Evolutionary conservation across 169 alveolate species (phyloP).

Genomic region (Besnoitia besnoiti): DNA sequence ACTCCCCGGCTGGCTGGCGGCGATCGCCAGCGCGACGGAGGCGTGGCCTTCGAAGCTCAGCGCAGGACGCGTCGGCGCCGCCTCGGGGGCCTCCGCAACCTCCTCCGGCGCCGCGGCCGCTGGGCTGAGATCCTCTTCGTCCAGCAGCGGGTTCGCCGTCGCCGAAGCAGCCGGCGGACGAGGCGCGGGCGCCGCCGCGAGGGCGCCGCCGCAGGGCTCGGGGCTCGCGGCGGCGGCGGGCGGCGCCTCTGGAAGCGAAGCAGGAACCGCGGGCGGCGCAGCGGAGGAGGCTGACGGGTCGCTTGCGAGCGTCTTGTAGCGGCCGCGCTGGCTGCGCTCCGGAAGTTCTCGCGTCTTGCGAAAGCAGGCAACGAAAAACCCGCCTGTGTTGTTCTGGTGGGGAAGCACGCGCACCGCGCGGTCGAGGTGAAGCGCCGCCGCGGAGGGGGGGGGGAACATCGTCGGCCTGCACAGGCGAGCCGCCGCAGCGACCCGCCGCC

Average conservation of each 20-base stretch:
- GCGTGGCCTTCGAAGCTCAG: too few relatives aligned
- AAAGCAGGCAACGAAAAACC: slow-evolving; percentile 88
- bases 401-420: slow-evolving; percentile 90
- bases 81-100: too few relatives aligned
- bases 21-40: slow-evolving; percentile 38
- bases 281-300: too few relatives aligned
- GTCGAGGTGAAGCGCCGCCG: slow-evolving; percentile 70
- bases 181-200: neutral
- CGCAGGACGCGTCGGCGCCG: too few relatives aligned
- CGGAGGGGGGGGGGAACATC: slow-evolving; percentile 79
- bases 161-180: neutral
- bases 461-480: slow-evolving; percentile 47
- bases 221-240: too few relatives aligned
- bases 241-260: too few relatives aligned
- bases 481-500: too few relatives aligned
- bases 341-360: slow-evolving; percentile 38
- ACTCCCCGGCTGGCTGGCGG: slow-evolving; percentile 62
- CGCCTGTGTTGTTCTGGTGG: slow-evolving; percentile 93
- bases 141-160: neutral
- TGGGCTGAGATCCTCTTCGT: neutral
- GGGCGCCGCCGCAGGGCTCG: neutral
- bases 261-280: too few relatives aligned
- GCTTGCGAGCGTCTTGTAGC: neutral
- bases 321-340: neutral
- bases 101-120: neutral